These are phyloP conservation scores for Penicillium bialowiezense DNA, from an alignment of 495 filamentous ascomycete genomes.

Conservation along the genomic window DNA sequence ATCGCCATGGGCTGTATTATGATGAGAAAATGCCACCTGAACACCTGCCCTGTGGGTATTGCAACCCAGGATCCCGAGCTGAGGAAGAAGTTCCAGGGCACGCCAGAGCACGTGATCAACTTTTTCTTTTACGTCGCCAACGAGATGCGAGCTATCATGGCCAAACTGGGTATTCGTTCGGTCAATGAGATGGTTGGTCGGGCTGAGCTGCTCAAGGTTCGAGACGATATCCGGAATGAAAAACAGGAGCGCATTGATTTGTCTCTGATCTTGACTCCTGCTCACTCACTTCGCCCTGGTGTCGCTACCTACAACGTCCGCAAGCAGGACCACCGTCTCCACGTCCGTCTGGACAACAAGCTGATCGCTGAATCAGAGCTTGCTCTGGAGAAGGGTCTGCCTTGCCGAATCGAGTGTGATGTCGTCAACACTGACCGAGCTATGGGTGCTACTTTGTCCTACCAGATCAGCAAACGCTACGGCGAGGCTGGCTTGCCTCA, in stretches of 20 bases:
- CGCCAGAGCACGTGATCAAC: slow-evolving; percentile 98
- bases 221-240: slow-evolving; percentile 80
- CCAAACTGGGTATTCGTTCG: slow-evolving; percentile 88
- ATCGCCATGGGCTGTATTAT: slow-evolving; percentile 98
- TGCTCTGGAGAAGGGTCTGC: slow-evolving; percentile 92
- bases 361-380: slow-evolving; percentile 96
- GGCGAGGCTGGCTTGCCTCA: slow-evolving; percentile 88
- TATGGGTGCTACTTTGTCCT: slow-evolving; percentile 92
- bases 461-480: slow-evolving; percentile 91
- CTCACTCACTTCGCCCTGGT: slow-evolving; percentile 92
- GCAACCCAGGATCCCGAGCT: slow-evolving; percentile 96
- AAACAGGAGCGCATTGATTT: slow-evolving; percentile 96
- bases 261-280: slow-evolving; percentile 92
- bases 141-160: slow-evolving; percentile 98
- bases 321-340: slow-evolving; percentile 94
- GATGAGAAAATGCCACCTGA: slow-evolving; percentile 76
- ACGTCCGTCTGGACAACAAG: slow-evolving; percentile 96
- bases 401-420: slow-evolving; percentile 93
- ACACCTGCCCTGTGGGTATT: slow-evolving; percentile 95
- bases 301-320: slow-evolving; percentile 98
- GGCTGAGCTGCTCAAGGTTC: slow-evolving; percentile 80
- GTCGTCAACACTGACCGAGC: slow-evolving; percentile 98
- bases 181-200: slow-evolving; percentile 99
- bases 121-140: slow-evolving; percentile 99
- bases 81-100: slow-evolving; percentile 90